A percentile compares a stretch with the other conserved stretches of the same genome.
Evolutionary conservation across 148 eudicot species (phyloP).

Genomic region (Silene conica): DNA sequence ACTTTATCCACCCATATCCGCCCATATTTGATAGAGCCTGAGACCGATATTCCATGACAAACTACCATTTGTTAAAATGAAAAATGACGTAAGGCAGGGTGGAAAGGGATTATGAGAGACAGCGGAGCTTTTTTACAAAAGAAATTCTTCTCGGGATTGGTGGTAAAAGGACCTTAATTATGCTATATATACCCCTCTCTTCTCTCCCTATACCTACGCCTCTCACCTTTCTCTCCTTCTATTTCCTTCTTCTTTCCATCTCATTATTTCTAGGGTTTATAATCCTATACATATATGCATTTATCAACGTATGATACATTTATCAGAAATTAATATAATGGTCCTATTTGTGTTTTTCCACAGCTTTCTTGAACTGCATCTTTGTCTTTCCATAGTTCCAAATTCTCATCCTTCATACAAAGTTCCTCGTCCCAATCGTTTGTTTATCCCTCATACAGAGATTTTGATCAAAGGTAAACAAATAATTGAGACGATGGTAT

Average conservation of each 20-base stretch:
- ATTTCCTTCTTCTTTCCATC: background rate
- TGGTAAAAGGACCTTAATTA: slow-evolving; percentile 38
- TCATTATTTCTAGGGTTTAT: slow-evolving; percentile 24
- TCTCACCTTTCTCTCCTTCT: background rate
- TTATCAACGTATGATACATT: too few species aligned
- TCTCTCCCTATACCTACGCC: slow-evolving; percentile 26
- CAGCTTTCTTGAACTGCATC: slow-evolving; percentile 99
- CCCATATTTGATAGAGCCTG: too few species aligned
- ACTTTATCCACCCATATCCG: too few species aligned
- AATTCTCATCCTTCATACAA: too few species aligned
- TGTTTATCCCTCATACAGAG: too few species aligned
- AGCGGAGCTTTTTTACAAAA: background rate
- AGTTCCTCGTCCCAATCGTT: too few species aligned
- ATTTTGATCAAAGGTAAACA: too few species aligned
- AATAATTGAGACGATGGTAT: background rate
- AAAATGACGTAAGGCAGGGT: too few species aligned
- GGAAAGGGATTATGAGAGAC: too few species aligned
- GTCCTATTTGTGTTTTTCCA: slow-evolving; percentile 70
- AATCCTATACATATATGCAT: background rate
- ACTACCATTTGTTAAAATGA: too few species aligned
- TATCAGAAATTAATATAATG: slow-evolving; percentile 17
- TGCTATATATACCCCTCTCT: slow-evolving; percentile 44
- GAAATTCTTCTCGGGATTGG: slow-evolving; percentile 97
- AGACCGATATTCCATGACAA: too few species aligned
- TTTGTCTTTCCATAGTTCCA: background rate